phyloP scores from a whole-genome alignment of 208 protist species.

The Acanthamoeba triangularis region DNA sequence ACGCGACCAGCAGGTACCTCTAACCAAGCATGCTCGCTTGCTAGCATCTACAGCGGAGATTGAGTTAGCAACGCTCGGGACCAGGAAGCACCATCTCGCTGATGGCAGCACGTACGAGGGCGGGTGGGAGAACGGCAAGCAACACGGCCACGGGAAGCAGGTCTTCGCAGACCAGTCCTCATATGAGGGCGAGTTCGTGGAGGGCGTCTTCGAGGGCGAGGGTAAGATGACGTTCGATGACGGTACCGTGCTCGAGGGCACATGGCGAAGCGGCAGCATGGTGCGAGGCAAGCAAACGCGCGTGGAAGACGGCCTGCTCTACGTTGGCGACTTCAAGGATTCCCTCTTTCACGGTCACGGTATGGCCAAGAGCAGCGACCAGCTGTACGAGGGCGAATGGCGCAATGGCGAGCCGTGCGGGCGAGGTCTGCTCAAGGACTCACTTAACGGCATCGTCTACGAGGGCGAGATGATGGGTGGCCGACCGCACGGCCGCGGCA shows the following conservation, averaged over 20 bases:
- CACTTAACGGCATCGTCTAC: constrained; percentile 1
- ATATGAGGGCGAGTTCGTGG: constrained; percentile 77
- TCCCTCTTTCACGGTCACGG: constrained; percentile 57
- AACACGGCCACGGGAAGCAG: constrained; percentile 31
- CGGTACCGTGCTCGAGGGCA: constrained; percentile 81
- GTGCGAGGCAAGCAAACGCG: constrained; percentile 66
- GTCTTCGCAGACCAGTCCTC: background rate
- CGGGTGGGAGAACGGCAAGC: background rate
- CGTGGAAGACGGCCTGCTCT: constrained; percentile 72
- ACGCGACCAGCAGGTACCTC: background rate
- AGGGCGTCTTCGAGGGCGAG: constrained; percentile 71
- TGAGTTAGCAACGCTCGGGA: background rate
- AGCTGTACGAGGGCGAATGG: constrained; percentile 52
- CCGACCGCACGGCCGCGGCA: constrained; percentile 39
- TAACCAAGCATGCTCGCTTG: background rate
- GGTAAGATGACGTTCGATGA: constrained; percentile 80
- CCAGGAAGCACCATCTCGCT: constrained; percentile 22
- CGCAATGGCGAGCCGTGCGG: constrained; percentile 52
- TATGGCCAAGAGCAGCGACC: constrained; percentile 51
- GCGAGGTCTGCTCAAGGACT: background rate
- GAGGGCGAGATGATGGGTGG: constrained; percentile 73
- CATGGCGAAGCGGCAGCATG: constrained; percentile 67
- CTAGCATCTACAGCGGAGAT: too few relatives aligned
- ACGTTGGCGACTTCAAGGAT: constrained; percentile 52
- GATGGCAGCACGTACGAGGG: constrained; percentile 68